Evolutionary conservation across 1,139 yeast genomes (phyloP).

Genomic region (Spathaspora jeffriesii): DNA sequence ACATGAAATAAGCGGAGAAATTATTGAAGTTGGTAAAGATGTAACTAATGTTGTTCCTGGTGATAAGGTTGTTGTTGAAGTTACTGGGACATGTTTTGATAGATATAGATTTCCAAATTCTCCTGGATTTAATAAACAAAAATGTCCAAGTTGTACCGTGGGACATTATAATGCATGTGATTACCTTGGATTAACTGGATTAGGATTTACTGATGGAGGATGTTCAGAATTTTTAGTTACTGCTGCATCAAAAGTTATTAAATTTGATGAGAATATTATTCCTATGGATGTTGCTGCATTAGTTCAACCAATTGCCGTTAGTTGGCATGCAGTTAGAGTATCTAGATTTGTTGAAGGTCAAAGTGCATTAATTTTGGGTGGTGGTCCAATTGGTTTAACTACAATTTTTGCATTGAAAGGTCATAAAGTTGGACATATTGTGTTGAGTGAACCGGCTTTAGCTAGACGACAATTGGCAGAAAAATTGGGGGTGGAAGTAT

Average conservation of each 20-base stretch:
- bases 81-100: conserved; percentile 53
- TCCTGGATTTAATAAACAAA: conserved; percentile 21
- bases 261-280: conserved; percentile 28
- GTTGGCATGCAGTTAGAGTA: conserved; percentile 48
- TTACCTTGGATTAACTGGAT: conserved; percentile 41
- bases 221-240: conserved; percentile 44
- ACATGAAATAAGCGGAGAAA: conserved; percentile 53
- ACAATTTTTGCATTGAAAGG: conserved; percentile 58
- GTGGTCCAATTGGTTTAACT: conserved; percentile 65
- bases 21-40: conserved; percentile 26
- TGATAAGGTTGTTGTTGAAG: conserved; percentile 52
- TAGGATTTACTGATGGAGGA: conserved; percentile 48
- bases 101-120: conserved; percentile 26
- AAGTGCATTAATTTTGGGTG: conserved; percentile 53
- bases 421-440: conserved; percentile 51
- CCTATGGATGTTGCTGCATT: conserved; percentile 50
- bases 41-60: conserved; percentile 29
- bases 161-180: conserved; percentile 51
- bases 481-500: conserved; percentile 46
- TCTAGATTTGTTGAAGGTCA: conserved; percentile 42
- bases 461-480: conserved; percentile 57
- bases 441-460: conserved; percentile 61
- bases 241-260: conserved; percentile 32
- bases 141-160: conserved; percentile 42
- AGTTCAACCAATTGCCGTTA: conserved; percentile 45